Conservation (phyloP, 768 basidiomycete genomes). For the Guyanaporus albipodus region DNA sequence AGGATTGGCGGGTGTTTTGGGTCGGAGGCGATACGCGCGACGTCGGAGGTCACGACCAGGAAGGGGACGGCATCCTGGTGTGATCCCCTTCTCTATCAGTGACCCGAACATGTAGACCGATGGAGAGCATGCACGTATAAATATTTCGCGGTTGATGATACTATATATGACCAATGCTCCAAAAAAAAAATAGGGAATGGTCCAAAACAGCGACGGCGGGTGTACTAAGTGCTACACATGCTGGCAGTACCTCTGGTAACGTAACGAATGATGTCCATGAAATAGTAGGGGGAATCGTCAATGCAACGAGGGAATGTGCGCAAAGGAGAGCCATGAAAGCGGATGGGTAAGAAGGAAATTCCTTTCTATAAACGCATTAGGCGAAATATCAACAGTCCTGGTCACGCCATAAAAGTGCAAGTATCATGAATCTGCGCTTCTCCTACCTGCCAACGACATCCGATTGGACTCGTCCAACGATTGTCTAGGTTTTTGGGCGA, state of each 20-base stretch:
- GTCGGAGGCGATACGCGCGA: conserved; percentile 53
- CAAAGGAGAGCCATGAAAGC: not conserved
- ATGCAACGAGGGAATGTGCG: conserved; percentile 18
- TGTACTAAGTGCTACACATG: conserved; percentile 30
- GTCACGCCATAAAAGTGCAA: not conserved
- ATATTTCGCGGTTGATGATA: conserved; percentile 18
- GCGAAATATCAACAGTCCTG: conserved; percentile 12
- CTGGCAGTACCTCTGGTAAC: conserved; percentile 20
- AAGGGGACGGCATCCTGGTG: conserved; percentile 31
- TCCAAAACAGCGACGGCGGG: conserved; percentile 18
- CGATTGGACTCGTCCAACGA: conserved; percentile 30
- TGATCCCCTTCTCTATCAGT: conserved; percentile 4
- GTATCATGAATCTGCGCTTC: conserved; percentile 27
- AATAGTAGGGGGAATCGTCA: conserved; percentile 5
- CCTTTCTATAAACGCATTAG: conserved; percentile 13
- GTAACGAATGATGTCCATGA: conserved; percentile 20
- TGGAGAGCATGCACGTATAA: conserved; percentile 13
- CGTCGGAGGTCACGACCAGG: conserved; percentile 22
- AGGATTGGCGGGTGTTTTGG: conserved; percentile 84
- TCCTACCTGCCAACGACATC: conserved; percentile 27
- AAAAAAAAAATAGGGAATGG: conserved; percentile 7
- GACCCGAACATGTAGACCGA: not conserved
- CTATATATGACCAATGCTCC: conserved; percentile 15
- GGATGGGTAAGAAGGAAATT: not conserved
- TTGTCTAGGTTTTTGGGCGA: conserved; percentile 23